These are phyloP conservation scores for Corchorus olitorius DNA, from an alignment of 345 rosid genomes.

Conservation along the genomic window DNA sequence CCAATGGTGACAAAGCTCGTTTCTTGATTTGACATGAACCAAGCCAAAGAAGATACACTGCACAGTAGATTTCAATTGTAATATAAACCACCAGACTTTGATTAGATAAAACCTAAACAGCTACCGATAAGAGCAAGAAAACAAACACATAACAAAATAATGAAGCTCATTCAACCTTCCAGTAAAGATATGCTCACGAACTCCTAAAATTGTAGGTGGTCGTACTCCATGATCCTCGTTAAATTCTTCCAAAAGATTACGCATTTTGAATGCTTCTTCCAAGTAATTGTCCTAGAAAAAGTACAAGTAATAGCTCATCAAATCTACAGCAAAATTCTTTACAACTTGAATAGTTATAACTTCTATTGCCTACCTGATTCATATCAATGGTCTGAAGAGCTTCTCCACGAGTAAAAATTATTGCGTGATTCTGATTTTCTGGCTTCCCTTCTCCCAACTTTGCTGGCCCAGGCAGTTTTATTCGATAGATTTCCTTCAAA, in stretches of 20 bases:
- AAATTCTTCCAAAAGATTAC: constrained; percentile 95
- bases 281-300: constrained; percentile 83
- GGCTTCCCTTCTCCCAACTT: constrained; percentile 98
- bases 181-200: constrained; percentile 95
- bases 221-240: constrained; percentile 94
- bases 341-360: not conserved
- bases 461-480: constrained; percentile 85
- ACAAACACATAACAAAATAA: not conserved
- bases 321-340: not conserved
- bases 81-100: constrained; percentile 1
- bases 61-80: constrained; percentile 28
- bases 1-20: constrained; percentile 96
- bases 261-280: constrained; percentile 98
- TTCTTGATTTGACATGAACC: constrained; percentile 99
- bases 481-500: constrained; percentile 87
- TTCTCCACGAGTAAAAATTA: constrained; percentile 92
- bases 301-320: constrained; percentile 22
- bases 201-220: constrained; percentile 89
- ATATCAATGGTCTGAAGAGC: constrained; percentile 97
- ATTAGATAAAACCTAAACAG: not conserved
- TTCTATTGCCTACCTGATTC: constrained; percentile 68
- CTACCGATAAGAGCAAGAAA: not conserved
- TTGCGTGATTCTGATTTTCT: constrained; percentile 95
- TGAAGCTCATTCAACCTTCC: constrained; percentile 63
- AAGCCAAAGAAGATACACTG: constrained; percentile 97